These are phyloP conservation scores for Bretschneidera sinensis DNA, from an alignment of 345 rosid genomes.

Conservation along the genomic window DNA sequence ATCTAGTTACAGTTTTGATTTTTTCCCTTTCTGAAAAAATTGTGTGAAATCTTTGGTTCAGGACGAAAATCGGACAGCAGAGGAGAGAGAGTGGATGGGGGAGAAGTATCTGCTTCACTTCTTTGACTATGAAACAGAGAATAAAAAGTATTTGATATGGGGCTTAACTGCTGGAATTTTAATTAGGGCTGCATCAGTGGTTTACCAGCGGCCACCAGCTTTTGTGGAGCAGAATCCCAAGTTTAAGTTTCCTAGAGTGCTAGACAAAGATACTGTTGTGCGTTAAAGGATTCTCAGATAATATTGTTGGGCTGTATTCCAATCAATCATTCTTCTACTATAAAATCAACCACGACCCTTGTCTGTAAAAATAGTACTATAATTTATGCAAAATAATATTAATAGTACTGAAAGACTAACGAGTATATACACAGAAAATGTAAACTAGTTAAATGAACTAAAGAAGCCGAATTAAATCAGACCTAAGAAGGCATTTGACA, in stretches of 20 bases:
- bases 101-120: conserved; percentile 50
- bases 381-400: background rate
- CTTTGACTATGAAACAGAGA: conserved; percentile 51
- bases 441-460: background rate
- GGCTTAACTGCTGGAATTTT: conserved; percentile 72
- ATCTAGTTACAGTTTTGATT: background rate
- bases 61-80: conserved; percentile 68
- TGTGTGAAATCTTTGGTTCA: conserved; percentile 20
- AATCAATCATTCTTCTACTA: background rate
- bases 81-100: conserved; percentile 76
- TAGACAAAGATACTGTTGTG: conserved; percentile 32
- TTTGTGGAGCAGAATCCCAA: conserved; percentile 61
- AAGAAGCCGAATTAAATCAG: background rate
- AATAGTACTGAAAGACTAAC: no score
- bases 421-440: no score
- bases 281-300: conserved; percentile 9
- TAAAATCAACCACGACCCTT: background rate
- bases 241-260: conserved; percentile 49
- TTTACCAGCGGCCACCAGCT: conserved; percentile 49
- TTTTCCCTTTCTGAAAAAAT: conserved; percentile 3
- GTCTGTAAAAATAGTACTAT: background rate
- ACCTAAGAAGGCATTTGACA: background rate
- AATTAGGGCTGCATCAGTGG: conserved; percentile 72
- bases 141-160: conserved; percentile 53
- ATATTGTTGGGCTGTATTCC: background rate